These are phyloP conservation scores for Peribolospora baueri DNA, from an alignment of 768 basidiomycete genomes.

Conservation along the genomic window DNA sequence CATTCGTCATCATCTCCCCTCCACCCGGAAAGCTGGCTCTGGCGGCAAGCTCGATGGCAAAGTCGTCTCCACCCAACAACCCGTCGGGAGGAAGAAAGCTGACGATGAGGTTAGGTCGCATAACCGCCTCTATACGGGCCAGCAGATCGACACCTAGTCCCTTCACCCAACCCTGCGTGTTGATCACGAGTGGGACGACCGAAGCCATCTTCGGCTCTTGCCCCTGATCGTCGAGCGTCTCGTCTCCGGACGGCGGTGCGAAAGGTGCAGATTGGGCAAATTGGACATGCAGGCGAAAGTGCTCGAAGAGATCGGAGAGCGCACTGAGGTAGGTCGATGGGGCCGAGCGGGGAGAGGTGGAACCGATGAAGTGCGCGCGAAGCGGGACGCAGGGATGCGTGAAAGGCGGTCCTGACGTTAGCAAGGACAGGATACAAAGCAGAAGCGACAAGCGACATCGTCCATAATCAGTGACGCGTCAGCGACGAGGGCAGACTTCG, in stretches of 20 bases:
- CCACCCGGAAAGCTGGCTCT: background rate
- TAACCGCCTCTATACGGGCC: slow-evolving; percentile 38
- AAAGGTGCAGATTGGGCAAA: slow-evolving; percentile 5
- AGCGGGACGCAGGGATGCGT: slow-evolving; percentile 52
- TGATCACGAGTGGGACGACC: slow-evolving; percentile 59
- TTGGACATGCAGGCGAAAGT: slow-evolving; percentile 34
- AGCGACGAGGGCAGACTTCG: background rate
- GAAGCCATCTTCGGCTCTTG: slow-evolving; percentile 23
- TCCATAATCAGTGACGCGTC: background rate
- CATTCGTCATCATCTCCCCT: too few relatives aligned
- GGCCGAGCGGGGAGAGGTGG: slow-evolving; percentile 46
- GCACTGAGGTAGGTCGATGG: slow-evolving; percentile 52
- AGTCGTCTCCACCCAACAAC: background rate
- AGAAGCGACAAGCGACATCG: too few relatives aligned
- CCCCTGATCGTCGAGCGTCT: slow-evolving; percentile 6
- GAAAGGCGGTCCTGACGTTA: slow-evolving; percentile 49
- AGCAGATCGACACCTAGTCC: slow-evolving; percentile 70
- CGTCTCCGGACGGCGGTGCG: slow-evolving; percentile 10
- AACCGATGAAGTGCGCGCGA: slow-evolving; percentile 58
- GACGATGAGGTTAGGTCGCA: slow-evolving; percentile 37
- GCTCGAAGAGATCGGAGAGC: slow-evolving; percentile 35
- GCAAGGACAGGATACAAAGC: too few relatives aligned
- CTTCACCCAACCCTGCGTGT: slow-evolving; percentile 93
- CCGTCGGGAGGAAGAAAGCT: slow-evolving; percentile 13
- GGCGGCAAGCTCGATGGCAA: slow-evolving; percentile 11